Evolutionary conservation across 2,329 filamentous ascomycete genomes (phyloP).

Genomic region (Fusarium torreyae): DNA sequence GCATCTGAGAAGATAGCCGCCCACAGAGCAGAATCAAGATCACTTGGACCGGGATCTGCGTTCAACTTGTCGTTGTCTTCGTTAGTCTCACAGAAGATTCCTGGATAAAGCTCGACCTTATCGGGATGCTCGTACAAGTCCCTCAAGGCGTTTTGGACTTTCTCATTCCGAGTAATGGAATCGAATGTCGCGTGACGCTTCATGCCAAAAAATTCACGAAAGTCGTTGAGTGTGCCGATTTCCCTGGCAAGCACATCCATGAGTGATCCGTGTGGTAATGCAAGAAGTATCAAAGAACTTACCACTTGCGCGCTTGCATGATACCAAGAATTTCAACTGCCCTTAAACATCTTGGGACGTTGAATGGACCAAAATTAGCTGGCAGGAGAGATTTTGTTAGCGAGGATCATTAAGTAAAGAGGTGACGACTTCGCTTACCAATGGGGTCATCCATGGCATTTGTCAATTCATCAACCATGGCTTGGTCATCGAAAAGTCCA

Average conservation of each 20-base stretch:
- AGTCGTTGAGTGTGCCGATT: slow-evolving; percentile 73
- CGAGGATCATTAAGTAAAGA: too few species aligned
- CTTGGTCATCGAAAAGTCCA: slow-evolving; percentile 20
- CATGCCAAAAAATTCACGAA: slow-evolving; percentile 72
- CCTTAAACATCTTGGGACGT: slow-evolving; percentile 69
- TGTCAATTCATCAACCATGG: slow-evolving; percentile 53
- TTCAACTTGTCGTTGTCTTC: slow-evolving; percentile 71
- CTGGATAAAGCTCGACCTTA: slow-evolving; percentile 74
- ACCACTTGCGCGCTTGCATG: slow-evolving; percentile 68
- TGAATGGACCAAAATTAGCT: slow-evolving; percentile 64
- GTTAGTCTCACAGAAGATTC: slow-evolving; percentile 72
- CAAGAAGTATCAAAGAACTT: neutral
- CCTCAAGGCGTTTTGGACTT: slow-evolving; percentile 27
- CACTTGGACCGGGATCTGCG: slow-evolving; percentile 76
- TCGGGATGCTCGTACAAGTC: slow-evolving; percentile 73
- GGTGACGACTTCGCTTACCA: too few species aligned
- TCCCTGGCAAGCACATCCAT: slow-evolving; percentile 53
- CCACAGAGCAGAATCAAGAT: slow-evolving; percentile 69
- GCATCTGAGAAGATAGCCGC: slow-evolving; percentile 80
- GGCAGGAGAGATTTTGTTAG: too few species aligned
- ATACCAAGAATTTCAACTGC: slow-evolving; percentile 74
- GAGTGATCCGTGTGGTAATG: too few species aligned
- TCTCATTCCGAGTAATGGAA: slow-evolving; percentile 3
- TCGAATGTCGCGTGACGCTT: slow-evolving; percentile 70
- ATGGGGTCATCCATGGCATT: slow-evolving; percentile 67